Conservation (phyloP, 352 stramenopile genomes). For the Phytophthora citrophthora region DNA sequence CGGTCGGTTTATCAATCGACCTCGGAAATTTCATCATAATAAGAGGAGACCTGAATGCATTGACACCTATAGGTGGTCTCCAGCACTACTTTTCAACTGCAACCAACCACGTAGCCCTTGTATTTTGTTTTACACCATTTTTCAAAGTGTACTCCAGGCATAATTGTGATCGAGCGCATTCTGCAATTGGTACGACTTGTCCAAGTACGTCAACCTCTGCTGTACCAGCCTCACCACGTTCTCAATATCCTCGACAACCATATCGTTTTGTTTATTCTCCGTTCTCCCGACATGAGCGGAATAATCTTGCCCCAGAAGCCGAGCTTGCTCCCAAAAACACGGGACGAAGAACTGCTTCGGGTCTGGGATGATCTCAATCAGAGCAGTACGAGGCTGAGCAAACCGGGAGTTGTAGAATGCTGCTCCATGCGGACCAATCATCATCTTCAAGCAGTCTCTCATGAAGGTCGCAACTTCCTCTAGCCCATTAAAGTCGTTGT, state of each 20-base stretch:
- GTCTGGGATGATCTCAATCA: slow-evolving; percentile 36
- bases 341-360: slow-evolving; percentile 27
- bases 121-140: no score
- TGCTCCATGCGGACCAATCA: slow-evolving; percentile 35
- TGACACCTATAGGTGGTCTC: no score
- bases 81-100: no score
- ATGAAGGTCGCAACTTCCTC: slow-evolving; percentile 31
- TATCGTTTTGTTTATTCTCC: slow-evolving; percentile 17
- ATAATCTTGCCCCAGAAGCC: slow-evolving; percentile 36
- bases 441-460: slow-evolving; percentile 35
- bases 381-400: slow-evolving; percentile 24
- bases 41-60: no score
- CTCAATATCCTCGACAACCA: slow-evolving; percentile 30
- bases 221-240: slow-evolving; percentile 22
- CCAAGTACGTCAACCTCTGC: slow-evolving; percentile 22
- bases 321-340: slow-evolving; percentile 39
- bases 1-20: no score
- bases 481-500: slow-evolving; percentile 31
- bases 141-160: slow-evolving; percentile 10
- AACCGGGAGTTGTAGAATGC: slow-evolving; percentile 41
- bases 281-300: slow-evolving; percentile 26
- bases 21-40: no score
- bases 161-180: slow-evolving; percentile 27
- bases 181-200: slow-evolving; percentile 24
- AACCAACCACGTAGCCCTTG: no score